Evolutionary conservation across 176 grass and related monocot genomes (phyloP).

Genomic region (Rhynchospora breviuscula): DNA sequence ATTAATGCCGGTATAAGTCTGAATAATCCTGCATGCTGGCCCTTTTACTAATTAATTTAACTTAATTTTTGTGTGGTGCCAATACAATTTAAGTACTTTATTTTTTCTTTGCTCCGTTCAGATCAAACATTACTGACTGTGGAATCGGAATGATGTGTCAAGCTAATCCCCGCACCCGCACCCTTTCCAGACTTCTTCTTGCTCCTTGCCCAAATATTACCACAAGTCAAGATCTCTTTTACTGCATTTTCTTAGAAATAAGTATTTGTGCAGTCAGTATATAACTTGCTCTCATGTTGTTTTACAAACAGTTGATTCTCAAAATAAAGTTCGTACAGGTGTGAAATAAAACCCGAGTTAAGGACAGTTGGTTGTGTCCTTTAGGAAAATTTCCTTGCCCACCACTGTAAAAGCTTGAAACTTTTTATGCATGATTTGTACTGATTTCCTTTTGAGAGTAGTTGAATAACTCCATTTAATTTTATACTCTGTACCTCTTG

Average conservation of each 20-base stretch:
- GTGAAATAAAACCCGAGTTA: not conserved
- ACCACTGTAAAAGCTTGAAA: not conserved
- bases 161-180: constrained; percentile 46
- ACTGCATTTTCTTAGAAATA: too few species aligned
- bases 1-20: not conserved
- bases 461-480: not conserved
- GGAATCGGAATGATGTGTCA: constrained; percentile 83
- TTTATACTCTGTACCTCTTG: too few species aligned
- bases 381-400: not conserved
- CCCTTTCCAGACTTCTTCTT: constrained; percentile 47
- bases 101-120: constrained; percentile 32
- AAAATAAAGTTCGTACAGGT: not conserved
- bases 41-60: not conserved
- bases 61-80: not conserved
- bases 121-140: constrained; percentile 81
- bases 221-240: constrained; percentile 48
- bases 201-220: constrained; percentile 79
- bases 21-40: not conserved
- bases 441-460: not conserved
- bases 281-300: not conserved
- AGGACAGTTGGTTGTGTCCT: not conserved
- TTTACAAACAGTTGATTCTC: not conserved
- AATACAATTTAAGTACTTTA: not conserved
- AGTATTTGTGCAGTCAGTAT: not conserved
- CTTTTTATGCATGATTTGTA: not conserved